Evolutionary conservation across 2,329 filamentous ascomycete species (phyloP).

Genomic region (Venturia pyrina): DNA sequence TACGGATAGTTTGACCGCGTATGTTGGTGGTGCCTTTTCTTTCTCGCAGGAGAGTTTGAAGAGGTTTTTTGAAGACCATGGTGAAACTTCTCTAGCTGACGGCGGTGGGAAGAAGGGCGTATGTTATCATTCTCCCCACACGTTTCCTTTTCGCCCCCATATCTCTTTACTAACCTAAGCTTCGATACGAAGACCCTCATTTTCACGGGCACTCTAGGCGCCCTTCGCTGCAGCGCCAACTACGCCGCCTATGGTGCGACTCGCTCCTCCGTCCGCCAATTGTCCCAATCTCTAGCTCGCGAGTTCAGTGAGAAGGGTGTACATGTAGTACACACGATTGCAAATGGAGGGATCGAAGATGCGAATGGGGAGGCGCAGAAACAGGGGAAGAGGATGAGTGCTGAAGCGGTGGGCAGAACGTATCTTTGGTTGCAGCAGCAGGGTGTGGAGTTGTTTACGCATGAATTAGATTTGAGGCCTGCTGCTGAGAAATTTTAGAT

Average conservation of each 20-base stretch:
- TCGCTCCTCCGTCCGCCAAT: constrained; percentile 41
- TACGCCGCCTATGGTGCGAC: constrained; percentile 47
- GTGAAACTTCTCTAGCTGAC: constrained; percentile 35
- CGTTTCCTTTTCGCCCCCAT: not conserved
- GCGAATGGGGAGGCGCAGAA: constrained; percentile 38
- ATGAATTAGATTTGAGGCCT: constrained; percentile 43
- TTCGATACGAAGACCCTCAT: constrained; percentile 35
- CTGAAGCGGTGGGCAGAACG: constrained; percentile 47
- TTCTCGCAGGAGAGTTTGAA: constrained; percentile 45
- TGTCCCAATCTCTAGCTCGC: constrained; percentile 45
- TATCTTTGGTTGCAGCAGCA: constrained; percentile 44
- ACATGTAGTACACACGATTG: constrained; percentile 50
- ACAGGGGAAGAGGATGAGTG: constrained; percentile 46
- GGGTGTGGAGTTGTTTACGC: constrained; percentile 40
- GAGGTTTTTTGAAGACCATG: constrained; percentile 43
- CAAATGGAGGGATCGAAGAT: constrained; percentile 45
- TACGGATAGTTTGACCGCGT: constrained; percentile 37
- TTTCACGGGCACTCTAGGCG: constrained; percentile 47
- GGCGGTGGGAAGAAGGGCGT: constrained; percentile 42
- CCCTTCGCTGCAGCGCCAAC: constrained; percentile 43
- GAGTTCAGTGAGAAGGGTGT: constrained; percentile 48
- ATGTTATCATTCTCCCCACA: constrained; percentile 12
- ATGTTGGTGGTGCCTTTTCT: constrained; percentile 45
- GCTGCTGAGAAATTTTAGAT: constrained; percentile 39
- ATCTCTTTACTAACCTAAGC: not conserved